phyloP scores from a whole-genome alignment of 768 basidiomycete genomes.

The Harrya chromipes region DNA sequence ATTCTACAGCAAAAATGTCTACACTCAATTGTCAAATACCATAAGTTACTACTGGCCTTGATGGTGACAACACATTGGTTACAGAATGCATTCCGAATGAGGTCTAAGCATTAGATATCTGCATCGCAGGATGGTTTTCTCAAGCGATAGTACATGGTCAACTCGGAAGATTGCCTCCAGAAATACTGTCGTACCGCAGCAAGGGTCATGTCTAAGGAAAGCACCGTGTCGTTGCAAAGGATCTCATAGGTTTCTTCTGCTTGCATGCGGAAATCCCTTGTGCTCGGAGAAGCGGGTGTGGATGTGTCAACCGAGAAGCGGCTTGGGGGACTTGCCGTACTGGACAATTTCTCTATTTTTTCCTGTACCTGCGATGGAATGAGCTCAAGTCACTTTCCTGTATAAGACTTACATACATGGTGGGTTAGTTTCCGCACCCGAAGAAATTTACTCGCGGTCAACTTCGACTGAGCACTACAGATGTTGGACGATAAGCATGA shows the following conservation, averaged over 20 bases:
- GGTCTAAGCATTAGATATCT: neutral
- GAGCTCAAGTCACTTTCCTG: neutral
- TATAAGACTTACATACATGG: slow-evolving; percentile 57
- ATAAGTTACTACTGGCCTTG: slow-evolving; percentile 15
- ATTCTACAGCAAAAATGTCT: neutral
- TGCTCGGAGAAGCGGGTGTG: slow-evolving; percentile 31
- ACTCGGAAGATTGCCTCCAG: slow-evolving; percentile 73
- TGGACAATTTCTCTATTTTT: slow-evolving; percentile 62
- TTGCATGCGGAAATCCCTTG: slow-evolving; percentile 23
- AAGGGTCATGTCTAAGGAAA: slow-evolving; percentile 86
- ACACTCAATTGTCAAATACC: slow-evolving; percentile 16
- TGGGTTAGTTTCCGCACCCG: slow-evolving; percentile 79
- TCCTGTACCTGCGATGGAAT: slow-evolving; percentile 65
- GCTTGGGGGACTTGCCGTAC: slow-evolving; percentile 29
- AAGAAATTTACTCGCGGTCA: slow-evolving; percentile 85
- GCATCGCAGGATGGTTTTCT: slow-evolving; percentile 23
- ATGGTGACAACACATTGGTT: slow-evolving; percentile 1
- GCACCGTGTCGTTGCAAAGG: slow-evolving; percentile 78
- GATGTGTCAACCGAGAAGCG: slow-evolving; percentile 37
- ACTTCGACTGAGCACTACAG: slow-evolving; percentile 69
- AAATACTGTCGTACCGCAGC: slow-evolving; percentile 88
- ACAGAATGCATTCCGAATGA: neutral
- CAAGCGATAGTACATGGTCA: slow-evolving; percentile 74
- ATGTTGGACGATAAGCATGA: neutral
- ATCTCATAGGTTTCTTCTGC: slow-evolving; percentile 82